phyloP scores from a whole-genome alignment of 345 rosid species.

The Physaria fendleri region DNA sequence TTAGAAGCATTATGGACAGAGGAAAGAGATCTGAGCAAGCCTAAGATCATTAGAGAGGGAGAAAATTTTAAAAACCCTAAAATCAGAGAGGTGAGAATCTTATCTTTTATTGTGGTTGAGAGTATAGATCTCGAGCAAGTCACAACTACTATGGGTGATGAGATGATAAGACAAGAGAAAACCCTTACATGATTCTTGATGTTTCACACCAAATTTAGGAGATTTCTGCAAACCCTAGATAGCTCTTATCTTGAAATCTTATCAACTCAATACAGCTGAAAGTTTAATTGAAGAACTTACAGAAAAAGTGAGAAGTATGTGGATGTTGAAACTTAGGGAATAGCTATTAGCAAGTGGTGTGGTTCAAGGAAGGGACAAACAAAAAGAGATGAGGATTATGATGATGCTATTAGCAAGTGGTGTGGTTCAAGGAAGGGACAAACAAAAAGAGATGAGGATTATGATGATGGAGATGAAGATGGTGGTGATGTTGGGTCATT shows the following conservation, averaged over 20 bases:
- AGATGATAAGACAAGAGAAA: conserved; percentile 5
- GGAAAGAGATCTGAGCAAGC: no score
- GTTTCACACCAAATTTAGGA: conserved; percentile 1
- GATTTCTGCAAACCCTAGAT: conserved; percentile 21
- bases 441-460: conserved; percentile 13
- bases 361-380: conserved; percentile 22
- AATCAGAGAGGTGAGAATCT: neutral
- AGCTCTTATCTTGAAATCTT: conserved; percentile 1
- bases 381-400: conserved; percentile 16
- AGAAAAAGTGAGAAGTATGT: conserved; percentile 14
- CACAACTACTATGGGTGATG: neutral
- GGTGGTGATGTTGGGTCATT: conserved; percentile 44
- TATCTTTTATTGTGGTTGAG: neutral
- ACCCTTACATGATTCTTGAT: conserved; percentile 12
- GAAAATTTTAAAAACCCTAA: conserved; percentile 21
- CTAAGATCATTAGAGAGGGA: neutral
- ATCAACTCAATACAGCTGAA: neutral
- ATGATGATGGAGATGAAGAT: conserved; percentile 17
- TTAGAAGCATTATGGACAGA: no score
- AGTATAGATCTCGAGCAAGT: conserved; percentile 13
- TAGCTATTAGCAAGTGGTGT: conserved; percentile 17
- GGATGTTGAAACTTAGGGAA: neutral
- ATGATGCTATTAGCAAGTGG: conserved; percentile 12
- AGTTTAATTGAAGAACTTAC: conserved; percentile 15
- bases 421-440: conserved; percentile 24